Evolutionary conservation across 805 yeast genomes (phyloP), one percentile per base, ranked within the genome.

Genomic region (Dipodascopsis uninucleata): DNA sequence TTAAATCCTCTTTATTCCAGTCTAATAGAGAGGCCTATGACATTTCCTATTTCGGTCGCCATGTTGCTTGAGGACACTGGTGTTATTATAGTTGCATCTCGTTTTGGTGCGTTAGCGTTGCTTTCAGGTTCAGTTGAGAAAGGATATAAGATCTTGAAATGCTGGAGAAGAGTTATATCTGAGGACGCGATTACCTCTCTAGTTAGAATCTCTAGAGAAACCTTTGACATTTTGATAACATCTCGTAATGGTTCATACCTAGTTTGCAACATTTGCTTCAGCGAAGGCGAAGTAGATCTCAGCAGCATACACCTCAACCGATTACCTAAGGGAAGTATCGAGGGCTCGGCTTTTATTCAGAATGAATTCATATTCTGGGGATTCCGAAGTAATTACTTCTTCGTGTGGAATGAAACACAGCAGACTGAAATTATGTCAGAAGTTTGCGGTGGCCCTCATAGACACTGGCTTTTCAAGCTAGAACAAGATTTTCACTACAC

Each of bases 401-500:
- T 82, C 57, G 63, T 86, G 18, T 87, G 87, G 81, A 86, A 89
- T 61, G 95, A 86, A 58, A 77, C 88, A 1, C 69, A 73, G 33
- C 88, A 85, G 54, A 70, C 72, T 41, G 96, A 88, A 61, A 61
- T 86, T 1, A 69, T 76, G 37, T 75, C 79, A 45, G 86, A 80
- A 50, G 64, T 72, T 10, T 93, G 97, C 63, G 97, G 97, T 22
- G 97, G 97, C 2, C 77, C 93, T 2, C 96, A 89, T 61, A 72
- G 97, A 48, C 76, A 78, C 47, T 93, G 97, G 96, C 71, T 74
- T 26, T 66, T 84, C 28, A 39, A 43, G 24, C 44, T 59, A 49
- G 47, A 18, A 41, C 38, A n/a, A 40, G 48, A 4, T 52, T 57
- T 3, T 8, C 58, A 61, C 9, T 74, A 63, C 52, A 68, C 72